phyloP scores from a whole-genome alignment of 352 stramenopile species.

The Phytophthora citrophthora region DNA sequence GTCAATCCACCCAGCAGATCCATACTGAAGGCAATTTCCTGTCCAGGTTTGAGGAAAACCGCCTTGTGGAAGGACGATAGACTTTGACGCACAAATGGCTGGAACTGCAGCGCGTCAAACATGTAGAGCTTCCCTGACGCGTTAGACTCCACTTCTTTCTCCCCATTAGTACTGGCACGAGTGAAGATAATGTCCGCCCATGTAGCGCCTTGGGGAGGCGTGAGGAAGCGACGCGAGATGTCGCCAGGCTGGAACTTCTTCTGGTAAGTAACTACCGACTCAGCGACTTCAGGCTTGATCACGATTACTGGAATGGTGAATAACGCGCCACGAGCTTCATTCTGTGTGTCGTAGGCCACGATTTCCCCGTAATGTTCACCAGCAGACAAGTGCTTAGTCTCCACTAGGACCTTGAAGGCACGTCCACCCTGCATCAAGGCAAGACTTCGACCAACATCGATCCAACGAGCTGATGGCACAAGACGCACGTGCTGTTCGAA shows the following conservation, averaged over 20 bases:
- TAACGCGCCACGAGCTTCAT: conserved; percentile 67
- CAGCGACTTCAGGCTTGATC: conserved; percentile 76
- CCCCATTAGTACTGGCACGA: conserved; percentile 38
- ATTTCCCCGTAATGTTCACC: conserved; percentile 91
- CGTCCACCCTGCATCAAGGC: conserved; percentile 88
- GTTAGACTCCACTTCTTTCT: conserved; percentile 67
- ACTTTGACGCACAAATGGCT: conserved; percentile 86
- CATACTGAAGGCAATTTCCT: conserved; percentile 75
- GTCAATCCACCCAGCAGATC: conserved; percentile 79
- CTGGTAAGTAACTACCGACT: conserved; percentile 49
- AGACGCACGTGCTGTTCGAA: conserved; percentile 92
- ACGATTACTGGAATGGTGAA: conserved; percentile 94
- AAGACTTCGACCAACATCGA: conserved; percentile 85
- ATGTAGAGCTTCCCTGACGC: conserved; percentile 81
- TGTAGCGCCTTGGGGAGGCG: conserved; percentile 74
- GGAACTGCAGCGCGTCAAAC: conserved; percentile 91
- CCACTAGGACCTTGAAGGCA: conserved; percentile 90
- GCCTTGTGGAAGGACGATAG: conserved; percentile 71
- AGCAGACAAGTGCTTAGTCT: conserved; percentile 79
- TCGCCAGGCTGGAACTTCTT: conserved; percentile 61
- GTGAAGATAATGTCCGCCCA: conserved; percentile 90
- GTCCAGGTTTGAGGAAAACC: conserved; percentile 69
- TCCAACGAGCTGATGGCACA: conserved; percentile 83
- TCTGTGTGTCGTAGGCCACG: conserved; percentile 73
- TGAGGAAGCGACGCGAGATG: conserved; percentile 86